Evolutionary conservation across 805 yeast genomes (phyloP), one percentile per base, ranked within the genome.

Genomic region (Saccharomycopsis oosterbeekiorum): DNA sequence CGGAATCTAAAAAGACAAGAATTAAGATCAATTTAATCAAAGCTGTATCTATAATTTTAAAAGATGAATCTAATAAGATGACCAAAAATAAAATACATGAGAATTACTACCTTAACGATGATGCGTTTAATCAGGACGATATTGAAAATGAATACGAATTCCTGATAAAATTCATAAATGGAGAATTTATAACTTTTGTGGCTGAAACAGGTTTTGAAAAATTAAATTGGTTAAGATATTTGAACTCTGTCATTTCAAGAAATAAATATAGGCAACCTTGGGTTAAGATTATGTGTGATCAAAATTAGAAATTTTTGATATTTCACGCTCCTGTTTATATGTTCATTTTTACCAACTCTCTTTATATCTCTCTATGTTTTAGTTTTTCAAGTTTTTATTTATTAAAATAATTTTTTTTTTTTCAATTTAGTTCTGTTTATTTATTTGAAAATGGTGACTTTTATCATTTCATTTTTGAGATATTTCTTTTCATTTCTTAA

Each of bases 1-100:
- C 86, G 65, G 75, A 75, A 26, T 76, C 86, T 1, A 82, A 75
- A 71, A 85, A 84, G 68, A 81, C 92, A 0, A 78, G 89, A 63
- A 88, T 93, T 34, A 82, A 82, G 65, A 85, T 90, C 67, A 89
- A 89, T 70, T 74, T 89, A 67, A 75, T 83, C 57, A 88, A 86
- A 70, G 87, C 87, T 4, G 78, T 78, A 37, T 47, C 53, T 8
- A 47, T 47, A 21, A 47, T 47, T 10, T 24, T 47, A 24, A 47
- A 47, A 9, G 53, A 47, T 15, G 53, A 47, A 2, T 19, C 29
- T 24, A 47, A 21, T 26, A 47, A 47, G 53, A 21, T 10, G 3
- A 47, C 1, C 8, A 24, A 47, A 12, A 47, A 47, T 17, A 2
- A 4, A 10, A 17, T 24, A 17, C 50, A 19, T 47, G n/a, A 24